Percentiles rank a stretch among this genome's conserved stretches.
Conservation (phyloP, 2,329 filamentous ascomycete genomes). For the Setomelanomma holmii region DNA sequence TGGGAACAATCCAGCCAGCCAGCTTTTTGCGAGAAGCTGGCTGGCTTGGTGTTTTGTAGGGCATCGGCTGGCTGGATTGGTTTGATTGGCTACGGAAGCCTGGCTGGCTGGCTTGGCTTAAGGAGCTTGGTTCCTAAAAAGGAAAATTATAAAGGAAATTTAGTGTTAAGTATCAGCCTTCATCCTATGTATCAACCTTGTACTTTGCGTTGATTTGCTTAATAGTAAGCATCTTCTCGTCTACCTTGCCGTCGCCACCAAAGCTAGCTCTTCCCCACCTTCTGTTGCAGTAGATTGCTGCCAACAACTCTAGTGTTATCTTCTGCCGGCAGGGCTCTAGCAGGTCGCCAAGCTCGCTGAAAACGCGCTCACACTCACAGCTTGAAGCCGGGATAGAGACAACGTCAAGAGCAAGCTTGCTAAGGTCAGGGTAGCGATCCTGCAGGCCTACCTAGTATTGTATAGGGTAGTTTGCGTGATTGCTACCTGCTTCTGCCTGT, state of each 20-base stretch:
- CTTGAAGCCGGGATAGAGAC: too few relatives aligned
- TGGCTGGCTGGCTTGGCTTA: background rate
- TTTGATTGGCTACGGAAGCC: too few relatives aligned
- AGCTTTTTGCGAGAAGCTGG: too few relatives aligned
- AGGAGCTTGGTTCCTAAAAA: background rate
- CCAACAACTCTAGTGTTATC: too few relatives aligned
- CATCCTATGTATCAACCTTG: background rate
- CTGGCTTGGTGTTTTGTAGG: background rate
- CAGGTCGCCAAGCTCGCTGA: too few relatives aligned
- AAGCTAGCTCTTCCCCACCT: too few relatives aligned
- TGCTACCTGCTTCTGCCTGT: background rate
- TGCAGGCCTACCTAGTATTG: background rate
- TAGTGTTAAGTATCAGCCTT: background rate
- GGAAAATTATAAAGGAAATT: background rate
- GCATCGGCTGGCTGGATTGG: background rate
- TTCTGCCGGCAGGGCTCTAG: too few relatives aligned
- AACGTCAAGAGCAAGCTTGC: too few relatives aligned
- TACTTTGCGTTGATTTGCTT: background rate
- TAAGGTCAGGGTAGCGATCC: too few relatives aligned
- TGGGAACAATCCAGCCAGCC: too few relatives aligned
- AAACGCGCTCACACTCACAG: too few relatives aligned
- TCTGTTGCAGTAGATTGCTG: background rate
- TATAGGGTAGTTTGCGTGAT: constrained; percentile 1
- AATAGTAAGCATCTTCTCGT: background rate
- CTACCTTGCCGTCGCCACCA: background rate